Percentiles rank a stretch among this genome's conserved stretches.
These are phyloP conservation scores for Silene vulgaris DNA, from an alignment of 179 eudicot genomes.

Conservation along the genomic window DNA sequence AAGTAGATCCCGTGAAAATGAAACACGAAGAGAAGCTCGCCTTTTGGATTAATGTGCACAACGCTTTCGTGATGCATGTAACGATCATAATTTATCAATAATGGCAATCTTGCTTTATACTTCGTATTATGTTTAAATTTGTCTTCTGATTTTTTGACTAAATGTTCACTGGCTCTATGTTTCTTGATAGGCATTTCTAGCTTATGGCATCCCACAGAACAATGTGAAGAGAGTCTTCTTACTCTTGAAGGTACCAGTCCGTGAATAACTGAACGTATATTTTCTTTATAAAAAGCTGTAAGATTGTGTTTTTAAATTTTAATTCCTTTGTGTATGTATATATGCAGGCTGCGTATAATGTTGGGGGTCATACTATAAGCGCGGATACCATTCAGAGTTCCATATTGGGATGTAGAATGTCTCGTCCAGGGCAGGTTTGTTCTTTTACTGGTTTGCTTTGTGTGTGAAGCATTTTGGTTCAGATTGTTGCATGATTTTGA, in stretches of 20 bases:
- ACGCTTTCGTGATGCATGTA: conserved; percentile 98
- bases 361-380: conserved; percentile 79
- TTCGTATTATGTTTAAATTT: neutral
- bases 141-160: neutral
- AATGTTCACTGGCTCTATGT: conserved; percentile 14
- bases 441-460: neutral
- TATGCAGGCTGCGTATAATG: conserved; percentile 80
- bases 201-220: conserved; percentile 89
- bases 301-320: conserved; percentile 12
- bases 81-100: conserved; percentile 12
- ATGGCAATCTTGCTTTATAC: neutral
- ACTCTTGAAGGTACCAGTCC: conserved; percentile 63
- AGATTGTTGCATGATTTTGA: neutral
- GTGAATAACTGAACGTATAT: neutral
- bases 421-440: conserved; percentile 95
- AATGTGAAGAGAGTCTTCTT: conserved; percentile 73
- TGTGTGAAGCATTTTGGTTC: neutral
- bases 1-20: conserved; percentile 70
- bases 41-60: conserved; percentile 93
- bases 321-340: conserved; percentile 10
- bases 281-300: neutral
- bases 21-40: conserved; percentile 86
- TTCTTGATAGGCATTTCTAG: conserved; percentile 64
- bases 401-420: conserved; percentile 74
- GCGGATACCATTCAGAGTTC: conserved; percentile 77